Conservation (phyloP, 352 stramenopile species). For the Blastocystis sp. region DNA sequence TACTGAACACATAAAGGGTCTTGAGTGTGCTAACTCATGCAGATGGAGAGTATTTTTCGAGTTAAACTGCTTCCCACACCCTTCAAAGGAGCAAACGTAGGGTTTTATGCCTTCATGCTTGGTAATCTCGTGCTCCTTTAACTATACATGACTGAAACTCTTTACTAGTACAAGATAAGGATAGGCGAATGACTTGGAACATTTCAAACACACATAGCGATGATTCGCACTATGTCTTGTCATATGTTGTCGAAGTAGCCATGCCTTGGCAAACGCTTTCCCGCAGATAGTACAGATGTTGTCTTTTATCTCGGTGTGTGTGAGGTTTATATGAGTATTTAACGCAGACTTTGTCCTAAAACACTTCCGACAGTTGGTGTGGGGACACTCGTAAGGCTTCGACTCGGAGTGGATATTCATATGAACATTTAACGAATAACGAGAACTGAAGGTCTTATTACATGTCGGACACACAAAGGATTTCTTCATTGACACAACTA, state of each 20-base stretch:
- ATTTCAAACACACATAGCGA: slow-evolving; percentile 50
- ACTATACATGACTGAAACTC: background rate
- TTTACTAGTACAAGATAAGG: background rate
- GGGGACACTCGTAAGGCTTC: slow-evolving; percentile 18
- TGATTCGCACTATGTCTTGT: slow-evolving; percentile 5
- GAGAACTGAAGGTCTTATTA: slow-evolving; percentile 27
- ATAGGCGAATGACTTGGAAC: slow-evolving; percentile 37
- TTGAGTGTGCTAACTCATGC: slow-evolving; percentile 35
- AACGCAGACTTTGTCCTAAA: slow-evolving; percentile 24
- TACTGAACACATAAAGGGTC: slow-evolving; percentile 39
- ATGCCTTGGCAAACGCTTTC: slow-evolving; percentile 10
- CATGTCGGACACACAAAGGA: slow-evolving; percentile 39
- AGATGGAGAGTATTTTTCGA: slow-evolving; percentile 43
- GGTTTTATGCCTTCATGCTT: slow-evolving; percentile 53
- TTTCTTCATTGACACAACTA: slow-evolving; percentile 12
- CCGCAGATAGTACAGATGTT: slow-evolving; percentile 13
- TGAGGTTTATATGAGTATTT: slow-evolving; percentile 31
- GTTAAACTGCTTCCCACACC: slow-evolving; percentile 30
- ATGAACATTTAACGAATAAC: slow-evolving; percentile 31
- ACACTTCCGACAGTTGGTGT: slow-evolving; percentile 19
- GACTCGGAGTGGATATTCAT: background rate
- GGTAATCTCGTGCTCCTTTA: slow-evolving; percentile 57
- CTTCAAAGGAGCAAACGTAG: slow-evolving; percentile 43
- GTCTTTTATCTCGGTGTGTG: background rate
- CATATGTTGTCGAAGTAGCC: slow-evolving; percentile 39